A percentile compares a stretch with the other conserved stretches of the same genome.
These are phyloP conservation scores for Geosmithia putterillii DNA, from an alignment of 2,329 filamentous ascomycete genomes.

Conservation along the genomic window DNA sequence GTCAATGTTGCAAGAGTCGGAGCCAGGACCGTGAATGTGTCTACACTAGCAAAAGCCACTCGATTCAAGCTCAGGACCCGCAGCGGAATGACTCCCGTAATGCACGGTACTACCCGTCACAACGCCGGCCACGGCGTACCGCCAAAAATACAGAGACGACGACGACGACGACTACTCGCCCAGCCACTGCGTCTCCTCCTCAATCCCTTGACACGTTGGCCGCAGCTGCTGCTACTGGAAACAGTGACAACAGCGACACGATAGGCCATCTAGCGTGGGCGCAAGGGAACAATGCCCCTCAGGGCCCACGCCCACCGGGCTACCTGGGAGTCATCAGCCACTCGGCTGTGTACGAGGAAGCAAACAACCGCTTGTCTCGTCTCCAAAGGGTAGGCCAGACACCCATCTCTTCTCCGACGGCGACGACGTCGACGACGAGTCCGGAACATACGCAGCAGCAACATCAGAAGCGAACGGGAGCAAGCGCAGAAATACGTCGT, in stretches of 20 bases:
- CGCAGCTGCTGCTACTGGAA: no score
- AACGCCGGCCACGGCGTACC: background rate
- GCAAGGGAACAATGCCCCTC: no score
- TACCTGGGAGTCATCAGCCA: conserved; percentile 33
- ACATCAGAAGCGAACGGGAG: no score
- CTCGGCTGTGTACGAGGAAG: conserved; percentile 28
- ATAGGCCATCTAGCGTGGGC: no score
- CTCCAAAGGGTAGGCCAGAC: conserved; percentile 13
- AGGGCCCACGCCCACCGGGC: conserved; percentile 9
- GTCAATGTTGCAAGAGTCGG: conserved; percentile 21
- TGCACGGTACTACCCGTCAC: background rate
- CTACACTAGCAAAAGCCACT: conserved; percentile 11
- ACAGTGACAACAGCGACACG: no score
- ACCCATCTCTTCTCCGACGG: no score
- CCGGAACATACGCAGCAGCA: no score
- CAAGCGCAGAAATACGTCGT: no score
- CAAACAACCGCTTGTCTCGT: conserved; percentile 22
- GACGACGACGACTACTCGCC: no score
- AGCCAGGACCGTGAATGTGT: conserved; percentile 17
- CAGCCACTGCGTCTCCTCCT: no score
- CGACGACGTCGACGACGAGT: no score
- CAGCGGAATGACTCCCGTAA: background rate
- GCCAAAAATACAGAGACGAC: background rate
- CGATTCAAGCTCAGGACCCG: background rate
- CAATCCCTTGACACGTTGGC: no score